Evolutionary conservation across 345 rosid genomes (phyloP), one percentile per base, ranked within the genome.

Genomic region (Salix brachista): DNA sequence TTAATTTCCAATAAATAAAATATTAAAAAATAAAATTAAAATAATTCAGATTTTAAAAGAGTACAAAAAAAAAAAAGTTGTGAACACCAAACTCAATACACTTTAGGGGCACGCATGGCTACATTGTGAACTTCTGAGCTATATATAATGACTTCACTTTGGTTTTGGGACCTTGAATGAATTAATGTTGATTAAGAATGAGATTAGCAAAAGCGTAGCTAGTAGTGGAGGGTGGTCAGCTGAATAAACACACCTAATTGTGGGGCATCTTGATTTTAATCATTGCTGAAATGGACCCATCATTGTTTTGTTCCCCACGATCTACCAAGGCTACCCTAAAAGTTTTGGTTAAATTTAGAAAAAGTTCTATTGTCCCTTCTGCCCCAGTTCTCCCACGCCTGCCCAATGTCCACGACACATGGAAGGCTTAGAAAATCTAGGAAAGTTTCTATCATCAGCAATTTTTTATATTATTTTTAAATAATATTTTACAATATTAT

Each of bases 301-400:
- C 52, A 89, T 86, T 83, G 84, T 65, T 70, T 65, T 65, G 88
- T 84, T 85, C 87, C 89, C 87, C 92, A 89, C 87, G 83, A 84
- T 81, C 70, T 72, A n/a, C 72, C 34, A 41, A 75, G 72, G 62
- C 78, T 70, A 73, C 70, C 52, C 34, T 6, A n/a, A 69, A 75
- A 61, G 68, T 19, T 37, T 70, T 61, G 25, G 8, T 76, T 54
- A 5, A 25, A 69, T 73, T 75, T 32, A 5, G 61, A 76, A 74
- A 73, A 28, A 28, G 48, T 65, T 69, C 21, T 64, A 58, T 0
- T 37, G 52, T 69, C 80, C 19, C 28, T 32, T 67, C 41, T 34
- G 25, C 26, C 61, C 61, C 28, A 58, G 12, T 2, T 11, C 46
- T 25, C 28, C 28, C 14, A 21, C 21, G 60, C 60, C 60, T 19